Evolutionary conservation across 1,284 basidiomycete species (phyloP), one percentile per base, ranked within the genome.

Genomic region (Irpex sp.): DNA sequence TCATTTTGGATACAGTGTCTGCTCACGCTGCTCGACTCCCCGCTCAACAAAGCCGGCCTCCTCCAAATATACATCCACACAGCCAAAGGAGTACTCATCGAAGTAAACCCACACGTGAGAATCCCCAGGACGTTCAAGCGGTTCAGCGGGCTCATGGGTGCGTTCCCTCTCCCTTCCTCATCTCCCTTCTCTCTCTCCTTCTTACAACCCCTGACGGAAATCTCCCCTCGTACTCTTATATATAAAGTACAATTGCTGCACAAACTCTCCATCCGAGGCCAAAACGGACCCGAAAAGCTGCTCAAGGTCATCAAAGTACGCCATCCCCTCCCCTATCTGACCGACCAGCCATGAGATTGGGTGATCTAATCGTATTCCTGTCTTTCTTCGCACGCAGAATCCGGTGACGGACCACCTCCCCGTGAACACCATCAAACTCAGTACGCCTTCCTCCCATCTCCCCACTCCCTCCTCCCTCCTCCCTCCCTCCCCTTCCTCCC

Each of bases 31-130:
- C 87, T 99, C 64, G 97, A 99, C 79, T 98, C 97, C 49, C 97
- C 97, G 0, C 81, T 99, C 61, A 99, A 99, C 85, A 98, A 98
- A 79, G 94, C 97, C 3, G 97, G 97, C 9, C 78, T 95, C 37
- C 85, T 99, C 6, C 97, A 99, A 77, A 96, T 99, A 35, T 99
- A 97, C 80, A 98, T 99, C 66, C 97, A 98, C 80, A 99, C 97
- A 5, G 93, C 95, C 31, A 94, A 93, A 72, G 96, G 96, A 56
- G 94, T 97, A 17, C 85, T 99, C 57, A 99, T 99, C 75, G 97
- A 99, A 78, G 95, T 99, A 68, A 98, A 99, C 76, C 97, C 97
- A 5, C 92, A 94, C 76, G 95, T 99, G 33, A 87, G 97, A 66
- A 99, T 99, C 71, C 97, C 97, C 8, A 84, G 97, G 66, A 99